Percentiles rank a stretch among this genome's conserved stretches.
phyloP scores from a whole-genome alignment of 2,329 filamentous ascomycete genomes.

The Phaeomoniella chlamydospora region DNA sequence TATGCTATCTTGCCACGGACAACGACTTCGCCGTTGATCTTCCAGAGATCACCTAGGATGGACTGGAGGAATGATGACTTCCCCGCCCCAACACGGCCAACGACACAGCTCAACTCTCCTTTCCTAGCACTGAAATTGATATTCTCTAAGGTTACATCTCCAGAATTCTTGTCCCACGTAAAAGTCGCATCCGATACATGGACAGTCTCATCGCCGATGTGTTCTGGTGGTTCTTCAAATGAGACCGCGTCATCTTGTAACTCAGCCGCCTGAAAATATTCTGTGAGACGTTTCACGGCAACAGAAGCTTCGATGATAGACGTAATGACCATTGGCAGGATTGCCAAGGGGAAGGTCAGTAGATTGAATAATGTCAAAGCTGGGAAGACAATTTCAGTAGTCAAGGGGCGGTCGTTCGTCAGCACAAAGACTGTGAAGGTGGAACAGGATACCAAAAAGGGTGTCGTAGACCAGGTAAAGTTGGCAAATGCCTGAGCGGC shows the following conservation, averaged over 20 bases:
- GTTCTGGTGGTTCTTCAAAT: slow-evolving; percentile 52
- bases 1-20: slow-evolving; percentile 77
- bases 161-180: slow-evolving; percentile 81
- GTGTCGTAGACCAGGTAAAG: slow-evolving; percentile 95
- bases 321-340: slow-evolving; percentile 95
- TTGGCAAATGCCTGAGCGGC: slow-evolving; percentile 88
- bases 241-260: slow-evolving; percentile 72
- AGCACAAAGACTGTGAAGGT: slow-evolving; percentile 92
- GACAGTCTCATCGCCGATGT: slow-evolving; percentile 73
- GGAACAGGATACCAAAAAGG: slow-evolving; percentile 92
- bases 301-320: slow-evolving; percentile 93
- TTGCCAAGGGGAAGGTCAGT: slow-evolving; percentile 82
- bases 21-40: slow-evolving; percentile 67
- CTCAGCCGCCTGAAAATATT: slow-evolving; percentile 78
- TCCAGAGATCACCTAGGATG: slow-evolving; percentile 84
- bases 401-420: slow-evolving; percentile 65
- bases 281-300: slow-evolving; percentile 70
- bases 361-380: slow-evolving; percentile 89
- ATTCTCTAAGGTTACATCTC: slow-evolving; percentile 53
- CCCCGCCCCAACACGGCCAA: slow-evolving; percentile 85
- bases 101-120: slow-evolving; percentile 82
- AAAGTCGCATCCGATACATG: slow-evolving; percentile 74
- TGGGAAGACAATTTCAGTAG: slow-evolving; percentile 91
- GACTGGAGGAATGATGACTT: slow-evolving; percentile 88
- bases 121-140: slow-evolving; percentile 84